Evolutionary conservation across 176 grass and related monocot species (phyloP).

Genomic region (Dendrocalamus sinicus): DNA sequence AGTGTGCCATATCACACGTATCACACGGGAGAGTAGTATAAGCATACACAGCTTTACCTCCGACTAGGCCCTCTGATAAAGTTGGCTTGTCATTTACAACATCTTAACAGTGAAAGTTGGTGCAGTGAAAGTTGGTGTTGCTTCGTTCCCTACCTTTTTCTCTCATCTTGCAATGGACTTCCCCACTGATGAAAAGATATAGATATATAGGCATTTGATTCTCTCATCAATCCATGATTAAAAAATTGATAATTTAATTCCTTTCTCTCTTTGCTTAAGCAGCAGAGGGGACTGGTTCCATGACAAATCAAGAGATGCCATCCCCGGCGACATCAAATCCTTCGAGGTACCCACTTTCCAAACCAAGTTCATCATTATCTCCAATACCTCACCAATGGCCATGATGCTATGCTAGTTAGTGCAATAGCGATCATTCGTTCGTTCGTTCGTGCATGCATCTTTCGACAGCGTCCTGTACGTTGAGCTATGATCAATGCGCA

Average conservation of each 20-base stretch:
- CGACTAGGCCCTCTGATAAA: conserved; percentile 58
- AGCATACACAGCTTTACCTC: conserved; percentile 40
- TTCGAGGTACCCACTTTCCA: conserved; percentile 60
- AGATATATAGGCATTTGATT: conserved; percentile 61
- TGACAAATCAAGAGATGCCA: conserved; percentile 78
- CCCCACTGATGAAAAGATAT: conserved; percentile 70
- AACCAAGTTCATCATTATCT: conserved; percentile 58
- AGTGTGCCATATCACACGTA: conserved; percentile 46
- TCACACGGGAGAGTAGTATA: conserved; percentile 28
- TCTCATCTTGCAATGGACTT: conserved; percentile 60
- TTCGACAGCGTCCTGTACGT: conserved; percentile 22
- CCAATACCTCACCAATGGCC: conserved; percentile 50
- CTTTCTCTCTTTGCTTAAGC: conserved; percentile 54
- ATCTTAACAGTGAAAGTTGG: conserved; percentile 73
- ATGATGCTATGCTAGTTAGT: conserved; percentile 54
- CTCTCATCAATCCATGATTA: conserved; percentile 52
- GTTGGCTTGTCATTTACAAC: conserved; percentile 65
- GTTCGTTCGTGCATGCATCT: conserved; percentile 34
- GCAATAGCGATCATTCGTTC: conserved; percentile 50
- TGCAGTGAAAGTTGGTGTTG: conserved; percentile 65
- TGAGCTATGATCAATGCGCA: conserved; percentile 38
- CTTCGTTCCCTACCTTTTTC: conserved; percentile 52
- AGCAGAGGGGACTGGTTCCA: conserved; percentile 71
- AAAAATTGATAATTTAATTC: conserved; percentile 28
- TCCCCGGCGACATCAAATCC: conserved; percentile 62